These are phyloP conservation scores for Mucor plumbeus DNA, from an alignment of 371 early-diverging fungal species.

Conservation along the genomic window DNA sequence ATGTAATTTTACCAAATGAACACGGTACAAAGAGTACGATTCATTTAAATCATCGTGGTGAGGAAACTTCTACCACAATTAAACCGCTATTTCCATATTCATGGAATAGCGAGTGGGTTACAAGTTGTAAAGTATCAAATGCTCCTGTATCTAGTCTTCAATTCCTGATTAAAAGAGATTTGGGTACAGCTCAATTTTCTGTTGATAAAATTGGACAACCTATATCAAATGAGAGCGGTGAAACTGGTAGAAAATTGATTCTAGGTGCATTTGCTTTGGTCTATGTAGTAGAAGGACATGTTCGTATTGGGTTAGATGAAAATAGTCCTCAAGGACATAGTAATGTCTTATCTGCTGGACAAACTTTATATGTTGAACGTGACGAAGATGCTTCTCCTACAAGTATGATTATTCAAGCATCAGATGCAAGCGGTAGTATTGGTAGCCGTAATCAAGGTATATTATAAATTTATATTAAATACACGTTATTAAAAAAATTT, in stretches of 20 bases:
- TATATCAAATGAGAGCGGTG: constrained; percentile 44
- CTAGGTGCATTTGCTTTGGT: constrained; percentile 63
- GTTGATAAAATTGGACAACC: constrained; percentile 51
- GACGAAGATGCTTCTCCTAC: constrained; percentile 68
- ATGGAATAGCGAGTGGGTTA: constrained; percentile 63
- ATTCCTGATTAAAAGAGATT: constrained; percentile 58
- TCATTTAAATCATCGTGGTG: constrained; percentile 62
- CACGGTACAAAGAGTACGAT: constrained; percentile 39
- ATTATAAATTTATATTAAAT: not conserved
- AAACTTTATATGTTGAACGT: constrained; percentile 66
- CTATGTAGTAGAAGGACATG: constrained; percentile 65
- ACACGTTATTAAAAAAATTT: not conserved
- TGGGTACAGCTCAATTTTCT: constrained; percentile 47
- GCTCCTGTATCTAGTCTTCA: constrained; percentile 59
- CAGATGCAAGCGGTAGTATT: constrained; percentile 37
- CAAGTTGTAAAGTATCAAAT: constrained; percentile 54
- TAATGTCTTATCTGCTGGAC: constrained; percentile 41
- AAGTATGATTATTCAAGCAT: constrained; percentile 52
- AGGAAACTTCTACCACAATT: constrained; percentile 57
- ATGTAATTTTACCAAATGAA: constrained; percentile 37
- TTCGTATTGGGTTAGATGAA: constrained; percentile 56
- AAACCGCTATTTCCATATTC: constrained; percentile 68
- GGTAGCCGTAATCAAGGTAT: constrained; percentile 39
- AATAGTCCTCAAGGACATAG: constrained; percentile 31
- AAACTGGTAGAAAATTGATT: constrained; percentile 55